A percentile compares a stretch with the other conserved stretches of the same genome.
These are phyloP conservation scores for Lanmaoa pseudosensibilis DNA, from an alignment of 768 basidiomycete genomes.

Conservation along the genomic window DNA sequence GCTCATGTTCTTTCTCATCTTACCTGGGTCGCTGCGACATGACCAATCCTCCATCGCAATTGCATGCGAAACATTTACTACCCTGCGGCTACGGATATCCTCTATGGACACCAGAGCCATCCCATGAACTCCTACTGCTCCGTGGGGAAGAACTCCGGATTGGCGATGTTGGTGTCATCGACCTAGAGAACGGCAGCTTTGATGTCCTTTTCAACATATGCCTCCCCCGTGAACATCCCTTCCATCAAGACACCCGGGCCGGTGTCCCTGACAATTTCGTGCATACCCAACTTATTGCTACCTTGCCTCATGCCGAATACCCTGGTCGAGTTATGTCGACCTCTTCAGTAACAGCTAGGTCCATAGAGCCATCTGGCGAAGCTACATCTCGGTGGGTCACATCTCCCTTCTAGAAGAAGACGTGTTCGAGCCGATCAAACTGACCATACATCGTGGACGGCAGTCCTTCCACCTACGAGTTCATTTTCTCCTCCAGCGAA, in stretches of 20 bases:
- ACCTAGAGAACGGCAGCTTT: constrained; percentile 32
- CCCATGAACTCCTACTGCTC: neutral
- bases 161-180: constrained; percentile 37
- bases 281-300: constrained; percentile 14
- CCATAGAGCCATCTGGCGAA: neutral
- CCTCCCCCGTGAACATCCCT: constrained; percentile 31
- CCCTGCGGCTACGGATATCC: constrained; percentile 29
- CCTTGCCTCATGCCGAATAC: constrained; percentile 10
- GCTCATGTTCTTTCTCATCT: neutral
- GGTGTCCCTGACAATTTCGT: constrained; percentile 31
- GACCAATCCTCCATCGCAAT: constrained; percentile 5
- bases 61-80: constrained; percentile 19
- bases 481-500: constrained; percentile 17
- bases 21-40: neutral
- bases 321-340: constrained; percentile 15
- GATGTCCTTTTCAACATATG: constrained; percentile 39
- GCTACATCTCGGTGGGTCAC: neutral
- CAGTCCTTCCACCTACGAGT: constrained; percentile 3
- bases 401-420: neutral
- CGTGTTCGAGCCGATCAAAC: too few relatives aligned
- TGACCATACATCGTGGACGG: neutral
- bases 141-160: constrained; percentile 29
- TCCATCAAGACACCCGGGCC: neutral
- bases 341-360: constrained; percentile 10
- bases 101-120: constrained; percentile 35